Conservation (phyloP, 1,284 basidiomycete species). For the Malassezia restricta region DNA sequence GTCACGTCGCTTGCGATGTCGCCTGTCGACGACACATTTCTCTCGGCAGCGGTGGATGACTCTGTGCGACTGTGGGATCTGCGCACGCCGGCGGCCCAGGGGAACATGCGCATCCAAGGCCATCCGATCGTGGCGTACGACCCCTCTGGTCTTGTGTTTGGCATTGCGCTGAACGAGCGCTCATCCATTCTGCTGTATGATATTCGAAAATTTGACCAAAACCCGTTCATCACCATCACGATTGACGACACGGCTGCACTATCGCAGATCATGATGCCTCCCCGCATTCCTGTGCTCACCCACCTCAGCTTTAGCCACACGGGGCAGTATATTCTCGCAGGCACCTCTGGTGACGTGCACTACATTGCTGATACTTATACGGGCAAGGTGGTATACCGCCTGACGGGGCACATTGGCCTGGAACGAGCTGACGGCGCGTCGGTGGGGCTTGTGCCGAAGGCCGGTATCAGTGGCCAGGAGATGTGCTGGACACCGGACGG, state of each 20-base stretch:
- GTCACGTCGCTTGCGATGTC: conserved; percentile 85
- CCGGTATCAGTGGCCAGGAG: conserved; percentile 40
- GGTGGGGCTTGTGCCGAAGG: conserved; percentile 32
- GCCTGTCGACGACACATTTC: conserved; percentile 84
- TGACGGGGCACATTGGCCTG: conserved; percentile 33
- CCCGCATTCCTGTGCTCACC: conserved; percentile 78
- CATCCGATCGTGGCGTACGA: conserved; percentile 82
- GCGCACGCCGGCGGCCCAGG: conserved; percentile 61
- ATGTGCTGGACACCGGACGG: conserved; percentile 40
- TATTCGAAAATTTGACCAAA: conserved; percentile 71
- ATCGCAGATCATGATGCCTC: conserved; percentile 47
- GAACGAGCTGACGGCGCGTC: conserved; percentile 21
- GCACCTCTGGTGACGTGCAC: conserved; percentile 81
- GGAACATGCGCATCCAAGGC: conserved; percentile 51
- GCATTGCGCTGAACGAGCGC: conserved; percentile 65
- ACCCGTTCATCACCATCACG: conserved; percentile 70
- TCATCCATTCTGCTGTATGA: conserved; percentile 55
- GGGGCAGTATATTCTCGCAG: conserved; percentile 77
- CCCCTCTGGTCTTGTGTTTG: conserved; percentile 75
- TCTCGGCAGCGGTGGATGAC: conserved; percentile 84
- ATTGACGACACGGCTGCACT: conserved; percentile 52
- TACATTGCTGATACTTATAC: conserved; percentile 54
- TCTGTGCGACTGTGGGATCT: conserved; percentile 96
- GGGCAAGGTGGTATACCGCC: conserved; percentile 19
- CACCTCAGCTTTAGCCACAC: conserved; percentile 73